Percentiles rank a stretch among this genome's conserved stretches.
Conservation (phyloP, 2,329 filamentous ascomycete species). For the Sporothrix humicola region DNA sequence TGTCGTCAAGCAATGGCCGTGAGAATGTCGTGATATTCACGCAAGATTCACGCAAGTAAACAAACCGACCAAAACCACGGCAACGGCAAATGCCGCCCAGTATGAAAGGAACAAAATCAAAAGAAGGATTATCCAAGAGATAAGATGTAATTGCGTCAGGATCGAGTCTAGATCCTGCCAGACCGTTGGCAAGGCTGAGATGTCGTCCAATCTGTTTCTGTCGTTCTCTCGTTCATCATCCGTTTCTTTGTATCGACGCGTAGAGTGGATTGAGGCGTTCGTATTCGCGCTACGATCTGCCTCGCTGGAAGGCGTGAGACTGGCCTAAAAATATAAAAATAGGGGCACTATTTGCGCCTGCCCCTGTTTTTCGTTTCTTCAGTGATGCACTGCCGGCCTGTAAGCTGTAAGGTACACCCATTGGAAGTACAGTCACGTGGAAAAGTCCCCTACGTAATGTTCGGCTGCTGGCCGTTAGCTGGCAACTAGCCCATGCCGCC, state of each 20-base stretch:
- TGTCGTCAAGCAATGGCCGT: neutral
- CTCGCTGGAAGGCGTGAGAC: neutral
- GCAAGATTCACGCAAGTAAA: slow-evolving; percentile 9
- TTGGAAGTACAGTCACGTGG: neutral
- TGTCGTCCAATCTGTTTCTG: neutral
- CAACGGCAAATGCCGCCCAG: neutral
- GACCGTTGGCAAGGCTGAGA: neutral
- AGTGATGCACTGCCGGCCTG: neutral
- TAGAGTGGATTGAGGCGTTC: neutral
- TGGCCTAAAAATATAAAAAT: neutral
- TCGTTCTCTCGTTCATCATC: neutral
- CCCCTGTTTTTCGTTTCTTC: neutral
- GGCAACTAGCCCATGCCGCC: neutral
- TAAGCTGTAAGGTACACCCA: neutral
- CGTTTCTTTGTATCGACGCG: too few species aligned
- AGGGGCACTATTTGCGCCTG: neutral
- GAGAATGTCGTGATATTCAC: neutral
- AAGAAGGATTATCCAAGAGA: slow-evolving; percentile 1
- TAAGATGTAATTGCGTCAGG: neutral
- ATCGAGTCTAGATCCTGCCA: too few species aligned
- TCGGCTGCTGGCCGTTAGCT: neutral
- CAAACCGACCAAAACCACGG: slow-evolving; percentile 7
- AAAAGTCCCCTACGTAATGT: neutral
- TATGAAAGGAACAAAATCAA: neutral
- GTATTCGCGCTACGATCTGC: slow-evolving; percentile 2